phyloP scores from a whole-genome alignment of 192 early-diverging fungal species.

The Coemansia sp. region DNA sequence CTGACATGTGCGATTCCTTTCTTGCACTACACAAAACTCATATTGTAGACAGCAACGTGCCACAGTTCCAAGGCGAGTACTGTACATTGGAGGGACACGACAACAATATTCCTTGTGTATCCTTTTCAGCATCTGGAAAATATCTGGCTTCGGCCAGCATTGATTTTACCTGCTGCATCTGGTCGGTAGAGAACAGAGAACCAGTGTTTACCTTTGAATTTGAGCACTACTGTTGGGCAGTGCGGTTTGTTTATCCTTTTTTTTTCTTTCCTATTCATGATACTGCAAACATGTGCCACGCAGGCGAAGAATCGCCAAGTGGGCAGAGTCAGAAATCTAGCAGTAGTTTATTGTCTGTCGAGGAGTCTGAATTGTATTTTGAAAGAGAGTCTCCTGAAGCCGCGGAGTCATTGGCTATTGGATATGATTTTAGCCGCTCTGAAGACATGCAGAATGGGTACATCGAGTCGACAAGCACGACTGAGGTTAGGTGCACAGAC shows the following conservation, averaged over 20 bases:
- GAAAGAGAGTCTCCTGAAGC: not conserved
- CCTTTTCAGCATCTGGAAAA: constrained; percentile 32
- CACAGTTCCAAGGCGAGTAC: constrained; percentile 12
- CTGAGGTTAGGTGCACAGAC: not conserved
- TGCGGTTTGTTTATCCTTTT: constrained; percentile 41
- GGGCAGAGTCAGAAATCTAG: not conserved
- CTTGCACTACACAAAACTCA: no score
- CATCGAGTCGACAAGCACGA: not conserved
- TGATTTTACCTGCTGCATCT: constrained; percentile 31
- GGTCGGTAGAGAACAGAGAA: constrained; percentile 18
- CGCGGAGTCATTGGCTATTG: not conserved
- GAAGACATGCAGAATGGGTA: constrained; percentile 37
- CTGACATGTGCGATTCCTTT: no score
- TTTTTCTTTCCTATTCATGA: constrained; percentile 21
- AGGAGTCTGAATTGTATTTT: not conserved
- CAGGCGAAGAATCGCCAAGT: not conserved
- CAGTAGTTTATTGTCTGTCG: not conserved
- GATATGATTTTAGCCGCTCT: constrained; percentile 8
- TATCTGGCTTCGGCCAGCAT: constrained; percentile 48
- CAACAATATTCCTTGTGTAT: constrained; percentile 31
- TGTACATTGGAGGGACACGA: constrained; percentile 17
- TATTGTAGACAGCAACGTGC: not conserved
- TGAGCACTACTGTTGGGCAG: constrained; percentile 40
- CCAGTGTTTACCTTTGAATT: constrained; percentile 21
- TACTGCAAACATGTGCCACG: not conserved